These are phyloP conservation scores for Phellopilus nigrolimitatus DNA, from an alignment of 1,284 basidiomycete species.

Conservation along the genomic window DNA sequence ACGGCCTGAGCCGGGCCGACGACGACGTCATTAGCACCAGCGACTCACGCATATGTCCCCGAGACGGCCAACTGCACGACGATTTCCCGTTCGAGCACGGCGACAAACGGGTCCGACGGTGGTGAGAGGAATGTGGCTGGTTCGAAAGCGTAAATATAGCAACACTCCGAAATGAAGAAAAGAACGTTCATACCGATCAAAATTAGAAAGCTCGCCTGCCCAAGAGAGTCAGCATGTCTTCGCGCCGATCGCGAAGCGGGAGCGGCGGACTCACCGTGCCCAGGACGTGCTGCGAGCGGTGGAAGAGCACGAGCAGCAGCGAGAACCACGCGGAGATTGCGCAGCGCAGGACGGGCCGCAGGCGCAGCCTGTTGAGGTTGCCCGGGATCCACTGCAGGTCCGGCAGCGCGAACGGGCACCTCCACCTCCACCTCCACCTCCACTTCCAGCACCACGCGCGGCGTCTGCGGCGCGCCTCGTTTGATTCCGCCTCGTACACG, in stretches of 20 bases:
- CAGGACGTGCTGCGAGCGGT: slow-evolving; percentile 42
- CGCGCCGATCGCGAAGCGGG: neutral
- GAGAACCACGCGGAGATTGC: slow-evolving; percentile 62
- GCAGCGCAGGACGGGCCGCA: slow-evolving; percentile 64
- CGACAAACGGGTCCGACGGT: slow-evolving; percentile 61
- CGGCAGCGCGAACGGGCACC: neutral
- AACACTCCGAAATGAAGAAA: slow-evolving; percentile 5
- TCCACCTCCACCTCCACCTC: too few species aligned
- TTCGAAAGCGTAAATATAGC: neutral
- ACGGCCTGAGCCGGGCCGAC: neutral
- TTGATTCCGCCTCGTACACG: neutral
- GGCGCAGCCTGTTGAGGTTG: slow-evolving; percentile 52
- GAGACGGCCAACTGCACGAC: slow-evolving; percentile 46
- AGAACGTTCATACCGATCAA: slow-evolving; percentile 45
- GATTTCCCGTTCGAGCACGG: slow-evolving; percentile 64
- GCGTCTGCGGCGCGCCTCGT: neutral
- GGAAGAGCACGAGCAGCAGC: slow-evolving; percentile 60
- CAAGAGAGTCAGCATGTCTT: slow-evolving; percentile 4
- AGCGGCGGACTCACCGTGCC: slow-evolving; percentile 54
- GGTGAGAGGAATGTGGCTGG: slow-evolving; percentile 64
- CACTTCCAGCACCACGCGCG: too few species aligned
- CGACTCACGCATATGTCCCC: slow-evolving; percentile 14
- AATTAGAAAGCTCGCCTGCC: slow-evolving; percentile 61
- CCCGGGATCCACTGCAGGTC: slow-evolving; percentile 50
- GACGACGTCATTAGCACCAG: neutral